Evolutionary conservation across 257 asterid species (phyloP), one percentile per base, ranked within the genome.

Genomic region (Striga asiatica): DNA sequence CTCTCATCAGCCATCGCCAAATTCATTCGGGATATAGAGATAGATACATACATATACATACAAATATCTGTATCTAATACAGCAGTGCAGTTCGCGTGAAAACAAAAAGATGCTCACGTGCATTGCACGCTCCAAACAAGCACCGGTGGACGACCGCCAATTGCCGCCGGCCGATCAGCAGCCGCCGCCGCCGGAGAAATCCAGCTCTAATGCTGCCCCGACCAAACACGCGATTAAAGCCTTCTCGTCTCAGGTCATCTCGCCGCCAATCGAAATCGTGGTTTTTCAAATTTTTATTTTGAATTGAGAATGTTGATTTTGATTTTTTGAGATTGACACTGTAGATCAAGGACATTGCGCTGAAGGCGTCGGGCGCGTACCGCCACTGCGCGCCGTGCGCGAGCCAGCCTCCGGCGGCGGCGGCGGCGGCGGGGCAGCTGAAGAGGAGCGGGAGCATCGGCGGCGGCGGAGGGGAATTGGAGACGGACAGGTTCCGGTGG

Each of bases 361-460:
- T 86, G 79, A 89, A 89, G 76, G 98, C 98, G 50, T 89, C 98
- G 6, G 98, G 98, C 2, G 96, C 96, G 34, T 89, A 86, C 51
- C 76, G 79, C 39, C 81, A 89, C 70, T 89, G 96, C 22, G 73
- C 77, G 55, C 88, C 96, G 52, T 89, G 94, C 19, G 71, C 94
- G 11, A 66, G 49, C 51, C 82, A 83, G 63, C 67, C 88, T 64
- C 27, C 60, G 1, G 20, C 66, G 16, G 45, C 45, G 21, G 6
- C 20, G 25, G 23, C 70, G 62, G 50, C 75, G 41, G 32, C 51
- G 64, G 50, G 8, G n/a, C n/a, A n/a, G n/a, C n/a, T n/a, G n/a
- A n/a, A n/a, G n/a, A 66, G 58, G 60, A 76, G 47, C 71, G 79
- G 73, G 46, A 69, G 73, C 57, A 57, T 22, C 47, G n/a, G n/a